These are phyloP conservation scores for Eucalyptus curtisii DNA, from an alignment of 345 rosid genomes.

Conservation along the genomic window DNA sequence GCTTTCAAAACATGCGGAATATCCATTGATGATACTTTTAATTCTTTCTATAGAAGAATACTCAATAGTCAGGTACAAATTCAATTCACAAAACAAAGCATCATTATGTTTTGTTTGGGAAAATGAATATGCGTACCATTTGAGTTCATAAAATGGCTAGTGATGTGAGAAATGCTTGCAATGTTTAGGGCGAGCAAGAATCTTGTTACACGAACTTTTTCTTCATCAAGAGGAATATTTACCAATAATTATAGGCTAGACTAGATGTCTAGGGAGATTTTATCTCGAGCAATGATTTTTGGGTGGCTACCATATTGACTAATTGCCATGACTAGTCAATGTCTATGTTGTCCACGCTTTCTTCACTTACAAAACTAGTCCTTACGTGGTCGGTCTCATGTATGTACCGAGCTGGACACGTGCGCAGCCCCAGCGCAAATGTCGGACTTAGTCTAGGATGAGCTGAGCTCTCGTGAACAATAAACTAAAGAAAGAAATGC, in stretches of 20 bases:
- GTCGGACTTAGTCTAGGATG: background rate
- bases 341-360: background rate
- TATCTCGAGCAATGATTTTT: background rate
- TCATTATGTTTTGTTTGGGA: background rate
- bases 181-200: background rate
- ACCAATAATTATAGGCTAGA: background rate
- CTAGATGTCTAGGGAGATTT: background rate
- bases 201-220: background rate
- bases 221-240: background rate
- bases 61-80: background rate
- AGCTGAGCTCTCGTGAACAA: background rate
- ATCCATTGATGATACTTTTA: background rate
- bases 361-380: background rate
- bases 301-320: background rate
- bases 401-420: conserved; percentile 49
- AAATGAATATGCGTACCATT: background rate
- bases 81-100: background rate
- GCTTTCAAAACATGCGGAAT: background rate
- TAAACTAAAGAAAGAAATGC: background rate
- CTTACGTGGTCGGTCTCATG: background rate
- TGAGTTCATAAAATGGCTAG: background rate
- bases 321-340: background rate
- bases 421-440: conserved; percentile 12
- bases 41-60: background rate
- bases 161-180: background rate